A percentile compares a stretch with the other conserved stretches of the same genome.
Conservation (phyloP, 75 land plant species). For the Larix kaempferi region DNA sequence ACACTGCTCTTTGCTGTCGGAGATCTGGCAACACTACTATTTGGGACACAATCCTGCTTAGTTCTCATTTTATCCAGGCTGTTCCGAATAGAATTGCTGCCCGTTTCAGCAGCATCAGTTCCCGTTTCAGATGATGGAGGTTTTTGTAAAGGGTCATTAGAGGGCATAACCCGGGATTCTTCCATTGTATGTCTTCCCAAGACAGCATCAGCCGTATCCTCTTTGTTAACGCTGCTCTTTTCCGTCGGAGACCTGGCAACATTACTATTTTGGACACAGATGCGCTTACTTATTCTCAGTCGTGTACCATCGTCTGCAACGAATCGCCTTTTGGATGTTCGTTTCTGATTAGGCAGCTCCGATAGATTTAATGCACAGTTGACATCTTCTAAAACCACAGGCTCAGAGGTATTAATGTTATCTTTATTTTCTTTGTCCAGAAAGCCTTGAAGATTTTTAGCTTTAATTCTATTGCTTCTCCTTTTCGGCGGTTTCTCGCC, state of each 20-base stretch:
- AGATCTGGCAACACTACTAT: neutral
- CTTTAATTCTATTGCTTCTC: neutral
- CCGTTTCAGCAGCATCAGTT: neutral
- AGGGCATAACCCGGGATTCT: neutral
- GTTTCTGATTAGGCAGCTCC: neutral
- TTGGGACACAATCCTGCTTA: too few species aligned
- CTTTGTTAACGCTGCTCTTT: neutral
- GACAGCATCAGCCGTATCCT: neutral
- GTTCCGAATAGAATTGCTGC: conserved; percentile 2
- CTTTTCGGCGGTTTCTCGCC: neutral
- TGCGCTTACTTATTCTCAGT: neutral
- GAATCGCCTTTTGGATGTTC: neutral
- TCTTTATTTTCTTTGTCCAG: neutral
- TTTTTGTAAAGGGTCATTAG: neutral
- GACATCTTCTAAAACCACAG: too few species aligned
- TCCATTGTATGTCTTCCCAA: neutral
- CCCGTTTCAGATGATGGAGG: neutral
- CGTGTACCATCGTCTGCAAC: neutral
- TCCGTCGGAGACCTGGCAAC: neutral
- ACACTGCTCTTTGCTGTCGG: neutral
- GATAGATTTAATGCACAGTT: neutral
- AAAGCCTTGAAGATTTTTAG: neutral
- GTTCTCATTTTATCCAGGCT: neutral
- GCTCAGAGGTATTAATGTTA: neutral
- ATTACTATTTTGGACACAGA: neutral